phyloP scores from a whole-genome alignment of 768 basidiomycete genomes.

The Coprinellus aureogranulatus region DNA sequence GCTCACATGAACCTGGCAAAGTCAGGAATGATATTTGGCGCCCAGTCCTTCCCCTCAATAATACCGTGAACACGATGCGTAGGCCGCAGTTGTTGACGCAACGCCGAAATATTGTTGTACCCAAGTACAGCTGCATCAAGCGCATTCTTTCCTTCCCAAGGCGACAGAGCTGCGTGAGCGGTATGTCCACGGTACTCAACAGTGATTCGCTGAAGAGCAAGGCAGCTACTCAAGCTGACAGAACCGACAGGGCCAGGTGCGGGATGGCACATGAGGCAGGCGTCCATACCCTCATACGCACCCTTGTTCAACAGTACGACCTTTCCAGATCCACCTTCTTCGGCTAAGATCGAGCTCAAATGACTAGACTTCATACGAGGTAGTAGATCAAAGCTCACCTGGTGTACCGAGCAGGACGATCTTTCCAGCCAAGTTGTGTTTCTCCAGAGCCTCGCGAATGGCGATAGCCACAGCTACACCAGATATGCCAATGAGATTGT shows the following conservation, averaged over 20 bases:
- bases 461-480: conserved; percentile 71
- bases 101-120: conserved; percentile 73
- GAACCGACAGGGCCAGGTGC: conserved; percentile 73
- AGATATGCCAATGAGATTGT: conserved; percentile 79
- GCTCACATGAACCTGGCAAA: conserved; percentile 69
- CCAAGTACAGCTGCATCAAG: conserved; percentile 85
- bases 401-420: conserved; percentile 77
- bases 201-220: conserved; percentile 58
- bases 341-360: conserved; percentile 47
- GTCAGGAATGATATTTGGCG: conserved; percentile 77
- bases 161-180: conserved; percentile 74
- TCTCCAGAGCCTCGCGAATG: conserved; percentile 60
- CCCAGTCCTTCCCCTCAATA: conserved; percentile 74
- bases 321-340: conserved; percentile 79
- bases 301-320: conserved; percentile 64
- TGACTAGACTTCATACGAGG: too few relatives aligned
- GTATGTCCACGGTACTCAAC: conserved; percentile 75
- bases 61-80: conserved; percentile 79
- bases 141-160: conserved; percentile 84
- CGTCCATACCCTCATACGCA: conserved; percentile 73
- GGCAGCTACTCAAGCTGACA: conserved; percentile 59
- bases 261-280: conserved; percentile 83
- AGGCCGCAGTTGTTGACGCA: conserved; percentile 80
- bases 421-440: conserved; percentile 63
- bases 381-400: conserved; percentile 35